A percentile compares a stretch with the other conserved stretches of the same genome.
phyloP scores from a whole-genome alignment of 106 monocot genomes.

The Acorus calamus region DNA sequence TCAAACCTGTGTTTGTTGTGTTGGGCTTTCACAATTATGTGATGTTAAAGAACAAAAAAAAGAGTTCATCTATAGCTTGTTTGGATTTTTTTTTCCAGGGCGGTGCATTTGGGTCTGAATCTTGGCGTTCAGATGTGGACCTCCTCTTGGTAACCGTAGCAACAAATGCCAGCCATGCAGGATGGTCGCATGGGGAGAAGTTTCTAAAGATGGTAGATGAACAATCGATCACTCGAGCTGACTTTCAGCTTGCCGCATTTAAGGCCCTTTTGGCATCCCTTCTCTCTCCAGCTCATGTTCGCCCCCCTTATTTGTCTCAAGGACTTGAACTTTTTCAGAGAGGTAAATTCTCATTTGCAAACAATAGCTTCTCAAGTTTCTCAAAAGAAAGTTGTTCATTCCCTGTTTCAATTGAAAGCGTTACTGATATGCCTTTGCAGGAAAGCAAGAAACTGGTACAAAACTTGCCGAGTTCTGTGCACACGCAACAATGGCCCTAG shows the following conservation, averaged over 20 bases:
- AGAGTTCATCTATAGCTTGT: too few relatives aligned
- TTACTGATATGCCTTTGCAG: constrained; percentile 19
- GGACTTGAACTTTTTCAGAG: constrained; percentile 66
- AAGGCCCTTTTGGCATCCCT: constrained; percentile 66
- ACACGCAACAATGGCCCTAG: constrained; percentile 57
- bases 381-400: too few relatives aligned
- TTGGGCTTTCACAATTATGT: too few relatives aligned
- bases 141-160: constrained; percentile 51
- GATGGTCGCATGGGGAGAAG: constrained; percentile 24
- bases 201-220: constrained; percentile 8
- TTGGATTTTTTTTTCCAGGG: constrained; percentile 29
- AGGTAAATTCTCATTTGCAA: constrained; percentile 31
- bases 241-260: constrained; percentile 63
- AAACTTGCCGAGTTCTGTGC: constrained; percentile 61
- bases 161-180: constrained; percentile 37
- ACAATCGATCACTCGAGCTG: constrained; percentile 11
- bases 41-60: too few relatives aligned
- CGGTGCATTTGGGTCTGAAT: constrained; percentile 60
- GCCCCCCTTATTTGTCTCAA: constrained; percentile 63
- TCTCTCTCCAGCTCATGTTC: constrained; percentile 46
- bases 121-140: constrained; percentile 62
- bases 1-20: too few relatives aligned
- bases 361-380: too few relatives aligned
- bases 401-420: background rate
- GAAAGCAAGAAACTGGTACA: constrained; percentile 64